A percentile compares a stretch with the other conserved stretches of the same genome.
phyloP scores from a whole-genome alignment of 2,329 filamentous ascomycete genomes.

The Fusarium tanahbumbuense region DNA sequence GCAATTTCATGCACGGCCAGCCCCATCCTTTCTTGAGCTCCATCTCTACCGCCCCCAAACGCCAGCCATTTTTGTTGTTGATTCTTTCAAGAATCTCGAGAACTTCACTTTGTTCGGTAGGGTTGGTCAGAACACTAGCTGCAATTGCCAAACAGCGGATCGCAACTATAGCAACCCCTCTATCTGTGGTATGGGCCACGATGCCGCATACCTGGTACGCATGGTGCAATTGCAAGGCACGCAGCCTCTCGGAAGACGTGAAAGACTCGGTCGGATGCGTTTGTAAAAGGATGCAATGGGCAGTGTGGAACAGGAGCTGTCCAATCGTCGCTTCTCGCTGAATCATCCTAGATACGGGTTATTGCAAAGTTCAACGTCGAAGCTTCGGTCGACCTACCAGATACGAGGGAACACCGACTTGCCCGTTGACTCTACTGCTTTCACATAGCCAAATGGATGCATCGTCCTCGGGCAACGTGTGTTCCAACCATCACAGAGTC shows the following conservation, averaged over 20 bases:
- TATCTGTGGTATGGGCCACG: slow-evolving; percentile 84
- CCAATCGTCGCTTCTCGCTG: slow-evolving; percentile 85
- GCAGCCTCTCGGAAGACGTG: slow-evolving; percentile 73
- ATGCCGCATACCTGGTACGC: slow-evolving; percentile 91
- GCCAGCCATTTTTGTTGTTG: slow-evolving; percentile 81
- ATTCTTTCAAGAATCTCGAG: slow-evolving; percentile 81
- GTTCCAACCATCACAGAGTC: slow-evolving; percentile 87
- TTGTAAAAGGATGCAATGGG: slow-evolving; percentile 82
- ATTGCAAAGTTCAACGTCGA: background rate
- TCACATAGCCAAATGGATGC: slow-evolving; percentile 84
- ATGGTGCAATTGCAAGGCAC: slow-evolving; percentile 75
- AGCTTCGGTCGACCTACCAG: slow-evolving; percentile 67
- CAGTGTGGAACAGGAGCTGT: slow-evolving; percentile 88
- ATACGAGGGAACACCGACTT: slow-evolving; percentile 87
- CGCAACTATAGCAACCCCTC: slow-evolving; percentile 81
- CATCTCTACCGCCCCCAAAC: slow-evolving; percentile 75
- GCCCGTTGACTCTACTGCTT: slow-evolving; percentile 72
- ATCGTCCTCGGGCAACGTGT: slow-evolving; percentile 83
- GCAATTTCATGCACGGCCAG: slow-evolving; percentile 59
- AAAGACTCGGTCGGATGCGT: slow-evolving; percentile 76
- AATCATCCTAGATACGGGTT: slow-evolving; percentile 70
- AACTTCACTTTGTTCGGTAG: slow-evolving; percentile 83
- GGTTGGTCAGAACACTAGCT: slow-evolving; percentile 75
- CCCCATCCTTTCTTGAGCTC: slow-evolving; percentile 83
- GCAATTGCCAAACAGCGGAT: slow-evolving; percentile 83